Percentiles rank a stretch among this genome's conserved stretches.
These are phyloP conservation scores for Phalaenopsis hybrid DNA, from an alignment of 116 monocot species.

Conservation along the genomic window DNA sequence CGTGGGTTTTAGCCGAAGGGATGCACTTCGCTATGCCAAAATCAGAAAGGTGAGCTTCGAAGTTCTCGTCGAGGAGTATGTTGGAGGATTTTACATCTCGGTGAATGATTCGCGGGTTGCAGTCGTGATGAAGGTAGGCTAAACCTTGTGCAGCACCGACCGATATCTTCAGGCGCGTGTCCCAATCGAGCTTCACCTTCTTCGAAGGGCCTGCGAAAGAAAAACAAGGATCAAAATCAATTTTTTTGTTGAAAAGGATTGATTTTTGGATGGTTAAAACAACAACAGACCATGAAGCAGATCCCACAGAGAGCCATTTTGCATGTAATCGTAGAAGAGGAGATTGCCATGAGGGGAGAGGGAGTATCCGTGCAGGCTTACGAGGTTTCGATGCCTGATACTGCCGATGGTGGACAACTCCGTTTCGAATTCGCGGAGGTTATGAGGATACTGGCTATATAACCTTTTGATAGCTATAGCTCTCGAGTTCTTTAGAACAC, in stretches of 20 bases:
- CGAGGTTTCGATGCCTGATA: slow-evolving; percentile 85
- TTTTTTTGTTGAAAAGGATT: slow-evolving; percentile 2
- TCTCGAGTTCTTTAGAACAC: slow-evolving; percentile 66
- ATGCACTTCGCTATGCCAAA: slow-evolving; percentile 92
- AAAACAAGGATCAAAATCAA: no score
- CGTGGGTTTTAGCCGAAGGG: slow-evolving; percentile 65
- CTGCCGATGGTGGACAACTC: slow-evolving; percentile 86
- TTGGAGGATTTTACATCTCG: slow-evolving; percentile 94
- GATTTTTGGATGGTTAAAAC: no score
- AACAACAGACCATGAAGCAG: slow-evolving; percentile 68
- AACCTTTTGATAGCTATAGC: slow-evolving; percentile 77
- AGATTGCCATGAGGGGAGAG: slow-evolving; percentile 92
- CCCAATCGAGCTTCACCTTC: slow-evolving; percentile 98
- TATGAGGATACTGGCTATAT: slow-evolving; percentile 60
- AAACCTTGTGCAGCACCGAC: slow-evolving; percentile 90
- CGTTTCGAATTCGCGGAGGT: slow-evolving; percentile 79
- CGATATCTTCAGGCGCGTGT: slow-evolving; percentile 76
- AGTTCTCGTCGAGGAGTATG: slow-evolving; percentile 90
- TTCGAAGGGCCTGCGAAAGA: slow-evolving; percentile 40
- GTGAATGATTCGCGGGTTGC: slow-evolving; percentile 81
- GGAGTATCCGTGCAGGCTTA: slow-evolving; percentile 87
- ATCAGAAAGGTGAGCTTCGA: slow-evolving; percentile 78
- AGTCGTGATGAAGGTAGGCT: slow-evolving; percentile 93
- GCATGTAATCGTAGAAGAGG: slow-evolving; percentile 97
- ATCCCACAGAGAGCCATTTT: slow-evolving; percentile 99